Conservation (phyloP, 116 monocot genomes). For the Trichopus zeylanicus region DNA sequence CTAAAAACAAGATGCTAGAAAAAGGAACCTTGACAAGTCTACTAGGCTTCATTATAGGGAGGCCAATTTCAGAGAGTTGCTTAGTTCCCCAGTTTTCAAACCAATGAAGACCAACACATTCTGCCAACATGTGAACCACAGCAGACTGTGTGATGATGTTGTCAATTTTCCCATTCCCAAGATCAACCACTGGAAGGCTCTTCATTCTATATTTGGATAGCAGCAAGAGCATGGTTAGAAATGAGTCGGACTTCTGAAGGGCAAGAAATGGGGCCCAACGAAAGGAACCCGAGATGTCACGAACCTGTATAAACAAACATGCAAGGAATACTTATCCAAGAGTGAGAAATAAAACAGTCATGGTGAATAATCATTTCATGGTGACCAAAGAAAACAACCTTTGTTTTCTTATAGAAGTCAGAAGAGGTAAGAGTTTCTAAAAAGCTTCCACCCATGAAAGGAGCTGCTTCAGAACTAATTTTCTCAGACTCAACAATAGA, state of each 20-base stretch:
- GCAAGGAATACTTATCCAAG: too few species aligned
- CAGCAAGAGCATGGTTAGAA: conserved; percentile 88
- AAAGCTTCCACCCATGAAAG: conserved; percentile 57
- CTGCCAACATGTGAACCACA: conserved; percentile 92
- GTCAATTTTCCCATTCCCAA: conserved; percentile 78
- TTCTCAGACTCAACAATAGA: conserved; percentile 8
- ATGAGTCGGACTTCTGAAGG: conserved; percentile 76
- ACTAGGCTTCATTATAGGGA: conserved; percentile 59
- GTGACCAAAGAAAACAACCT: conserved; percentile 33
- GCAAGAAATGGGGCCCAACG: conserved; percentile 99
- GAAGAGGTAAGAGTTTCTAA: conserved; percentile 75
- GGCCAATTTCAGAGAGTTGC: conserved; percentile 59
- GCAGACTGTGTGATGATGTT: conserved; percentile 90
- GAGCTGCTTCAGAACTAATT: conserved; percentile 20
- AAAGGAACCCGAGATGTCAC: conserved; percentile 84
- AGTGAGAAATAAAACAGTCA: too few species aligned
- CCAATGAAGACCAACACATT: conserved; percentile 90
- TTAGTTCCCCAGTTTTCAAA: conserved; percentile 92
- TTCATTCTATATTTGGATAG: conserved; percentile 94
- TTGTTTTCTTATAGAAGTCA: conserved; percentile 77
- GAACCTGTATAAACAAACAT: conserved; percentile 59
- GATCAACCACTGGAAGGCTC: conserved; percentile 87
- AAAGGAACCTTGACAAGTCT: conserved; percentile 59
- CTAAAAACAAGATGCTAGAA: background rate
- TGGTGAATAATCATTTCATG: too few species aligned